Base-by-base conservation (phyloP, 106 monocot genomes). In the Cymbidium sinense region DNA sequence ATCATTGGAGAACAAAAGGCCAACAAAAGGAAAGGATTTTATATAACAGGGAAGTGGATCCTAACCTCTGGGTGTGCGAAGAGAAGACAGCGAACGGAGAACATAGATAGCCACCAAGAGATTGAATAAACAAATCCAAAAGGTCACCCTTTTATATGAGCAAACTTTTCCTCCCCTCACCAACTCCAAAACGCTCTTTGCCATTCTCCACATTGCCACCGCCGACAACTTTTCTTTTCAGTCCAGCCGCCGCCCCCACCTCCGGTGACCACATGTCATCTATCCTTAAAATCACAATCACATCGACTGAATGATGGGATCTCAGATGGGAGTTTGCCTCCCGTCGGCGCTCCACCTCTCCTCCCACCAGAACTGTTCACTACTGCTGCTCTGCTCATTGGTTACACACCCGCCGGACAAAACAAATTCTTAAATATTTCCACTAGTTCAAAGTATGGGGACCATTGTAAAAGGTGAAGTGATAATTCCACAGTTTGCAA, bases 91-190 rank as follows among this genome's bases (percentile, higher is more conserved):
- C 1, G 74, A 74, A 28, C 13, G 35, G 23, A 74, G 23, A 74
- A 74, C 25, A 28, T 74, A 74, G 44, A 74, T 18, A 44, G 44
- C 74, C 12, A 19, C 43, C 74, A 74, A 10, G 44, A 74, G 74
- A 74, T 74, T 74, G 34, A 74, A 35, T 11, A 74, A 74, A 19
- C 74, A 74, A 28, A 74, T 74, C 23, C 15, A 74, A 23, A 74
- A 44, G 23, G 74, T 74, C 74, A 17, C 43, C 27, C 44, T 44
- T 34, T 74, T 74, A 74, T 28, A 74, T 8, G 44, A 74, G 44
- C 23, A 74, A 25, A 9, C n/a, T 27, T 25, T 74, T 74, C 33
- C 74, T 74, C 44, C 43, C 44, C 44, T 34, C 74, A 12, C 5
- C 74, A 43, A 20, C 10, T 74, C 74, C 9, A 44, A 74, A 2